These are phyloP conservation scores for Plectranthus barbatus DNA, from an alignment of 257 asterid genomes.

Conservation along the genomic window DNA sequence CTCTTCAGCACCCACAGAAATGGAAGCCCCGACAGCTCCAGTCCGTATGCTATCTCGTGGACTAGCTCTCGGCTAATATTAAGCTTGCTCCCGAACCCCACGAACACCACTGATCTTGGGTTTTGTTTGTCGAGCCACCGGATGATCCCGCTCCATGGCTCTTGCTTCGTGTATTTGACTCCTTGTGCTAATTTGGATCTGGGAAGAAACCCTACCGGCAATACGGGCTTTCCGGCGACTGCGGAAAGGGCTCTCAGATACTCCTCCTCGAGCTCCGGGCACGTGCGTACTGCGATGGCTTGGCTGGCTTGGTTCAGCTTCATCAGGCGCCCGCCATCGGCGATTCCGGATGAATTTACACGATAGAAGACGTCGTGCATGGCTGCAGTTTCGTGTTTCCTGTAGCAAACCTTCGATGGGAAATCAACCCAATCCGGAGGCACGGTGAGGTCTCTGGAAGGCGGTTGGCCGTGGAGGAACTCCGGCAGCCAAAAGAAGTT, in stretches of 20 bases:
- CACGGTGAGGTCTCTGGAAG: neutral
- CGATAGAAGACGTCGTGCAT: neutral
- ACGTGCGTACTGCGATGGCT: conserved; percentile 6
- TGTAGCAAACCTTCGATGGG: neutral
- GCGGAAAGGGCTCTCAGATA: neutral
- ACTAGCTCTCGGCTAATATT: conserved; percentile 9
- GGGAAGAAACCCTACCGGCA: conserved; percentile 22
- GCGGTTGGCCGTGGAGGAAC: neutral
- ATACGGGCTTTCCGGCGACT: conserved; percentile 8
- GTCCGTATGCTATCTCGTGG: conserved; percentile 20
- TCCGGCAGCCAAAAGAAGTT: neutral
- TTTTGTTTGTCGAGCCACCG: conserved; percentile 21
- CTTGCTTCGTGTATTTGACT: neutral
- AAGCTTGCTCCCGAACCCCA: conserved; percentile 23
- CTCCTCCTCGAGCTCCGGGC: conserved; percentile 13
- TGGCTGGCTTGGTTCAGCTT: neutral
- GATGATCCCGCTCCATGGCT: conserved; percentile 3
- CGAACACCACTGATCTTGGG: conserved; percentile 9
- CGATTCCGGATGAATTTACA: conserved; percentile 1
- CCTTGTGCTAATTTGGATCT: no score
- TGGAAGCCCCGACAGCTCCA: conserved; percentile 18
- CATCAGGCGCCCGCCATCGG: neutral
- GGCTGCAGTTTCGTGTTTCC: neutral
- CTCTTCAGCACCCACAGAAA: conserved; percentile 24
- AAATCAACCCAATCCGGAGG: conserved; percentile 4